Percentiles rank a stretch among this genome's conserved stretches.
These are phyloP conservation scores for Eutypa lata DNA, from an alignment of 2,329 filamentous ascomycete genomes.

Conservation along the genomic window DNA sequence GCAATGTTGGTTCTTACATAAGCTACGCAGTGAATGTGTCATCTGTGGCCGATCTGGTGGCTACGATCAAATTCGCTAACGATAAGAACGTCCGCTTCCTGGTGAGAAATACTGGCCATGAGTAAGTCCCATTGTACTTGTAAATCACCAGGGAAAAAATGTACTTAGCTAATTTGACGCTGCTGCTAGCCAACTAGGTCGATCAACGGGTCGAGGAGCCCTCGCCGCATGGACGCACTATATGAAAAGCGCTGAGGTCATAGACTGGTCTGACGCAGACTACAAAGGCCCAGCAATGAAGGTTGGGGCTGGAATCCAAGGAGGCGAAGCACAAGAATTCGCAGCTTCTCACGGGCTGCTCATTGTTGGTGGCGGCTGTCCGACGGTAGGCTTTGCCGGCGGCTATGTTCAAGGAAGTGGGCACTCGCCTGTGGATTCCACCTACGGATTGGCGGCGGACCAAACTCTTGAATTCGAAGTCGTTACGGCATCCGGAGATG, in stretches of 20 bases:
- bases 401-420: slow-evolving; percentile 60
- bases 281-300: slow-evolving; percentile 53
- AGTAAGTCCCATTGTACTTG: too few species aligned
- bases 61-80: slow-evolving; percentile 30
- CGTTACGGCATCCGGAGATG: slow-evolving; percentile 46
- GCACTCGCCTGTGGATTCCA: slow-evolving; percentile 48
- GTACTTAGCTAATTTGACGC: too few species aligned
- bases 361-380: slow-evolving; percentile 45
- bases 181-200: too few species aligned
- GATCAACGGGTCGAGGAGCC: slow-evolving; percentile 44
- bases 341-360: slow-evolving; percentile 35
- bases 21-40: slow-evolving; percentile 24
- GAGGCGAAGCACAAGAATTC: slow-evolving; percentile 39
- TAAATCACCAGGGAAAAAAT: too few species aligned
- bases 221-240: slow-evolving; percentile 41
- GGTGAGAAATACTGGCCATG: slow-evolving; percentile 48
- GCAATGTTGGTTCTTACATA: slow-evolving; percentile 3
- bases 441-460: slow-evolving; percentile 56
- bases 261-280: too few species aligned
- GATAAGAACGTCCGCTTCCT: slow-evolving; percentile 41
- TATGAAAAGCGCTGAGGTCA: slow-evolving; percentile 34
- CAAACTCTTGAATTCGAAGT: slow-evolving; percentile 55
- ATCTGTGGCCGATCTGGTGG: slow-evolving; percentile 11
- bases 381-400: slow-evolving; percentile 54
- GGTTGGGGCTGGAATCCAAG: slow-evolving; percentile 52